phyloP scores from a whole-genome alignment of 2,329 filamentous ascomycete genomes.

The Beauveria varroae region DNA sequence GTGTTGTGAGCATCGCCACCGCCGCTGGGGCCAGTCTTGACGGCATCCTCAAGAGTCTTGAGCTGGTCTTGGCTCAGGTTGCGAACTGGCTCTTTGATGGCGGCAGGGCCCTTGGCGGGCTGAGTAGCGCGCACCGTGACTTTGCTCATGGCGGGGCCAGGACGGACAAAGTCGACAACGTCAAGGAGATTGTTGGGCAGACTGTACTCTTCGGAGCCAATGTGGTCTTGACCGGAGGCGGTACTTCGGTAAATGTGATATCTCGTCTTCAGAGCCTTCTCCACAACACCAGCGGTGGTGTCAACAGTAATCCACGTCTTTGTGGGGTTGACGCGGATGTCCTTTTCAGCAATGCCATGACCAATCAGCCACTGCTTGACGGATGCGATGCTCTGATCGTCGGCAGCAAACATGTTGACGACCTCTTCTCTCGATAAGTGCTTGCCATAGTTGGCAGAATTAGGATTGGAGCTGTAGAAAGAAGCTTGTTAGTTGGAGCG shows the following conservation, averaged over 20 bases:
- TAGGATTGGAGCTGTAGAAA: constrained; percentile 28
- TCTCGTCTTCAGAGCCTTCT: constrained; percentile 43
- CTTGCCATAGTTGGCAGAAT: constrained; percentile 36
- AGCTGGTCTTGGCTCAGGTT: constrained; percentile 18
- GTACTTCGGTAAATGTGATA: constrained; percentile 43
- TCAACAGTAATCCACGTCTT: constrained; percentile 49
- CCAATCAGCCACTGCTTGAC: constrained; percentile 47
- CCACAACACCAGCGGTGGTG: constrained; percentile 45
- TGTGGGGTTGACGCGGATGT: constrained; percentile 42
- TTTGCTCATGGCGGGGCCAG: constrained; percentile 31
- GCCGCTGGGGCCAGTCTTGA: constrained; percentile 1
- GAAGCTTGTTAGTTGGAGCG: not conserved
- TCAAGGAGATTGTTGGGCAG: constrained; percentile 28
- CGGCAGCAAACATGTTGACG: constrained; percentile 34
- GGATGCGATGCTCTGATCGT: constrained; percentile 36
- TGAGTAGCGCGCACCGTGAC: constrained; percentile 1
- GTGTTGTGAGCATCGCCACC: not conserved
- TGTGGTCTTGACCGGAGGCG: constrained; percentile 23
- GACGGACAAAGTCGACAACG: constrained; percentile 35
- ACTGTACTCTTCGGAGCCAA: constrained; percentile 35
- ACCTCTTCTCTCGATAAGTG: constrained; percentile 39
- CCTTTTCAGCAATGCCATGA: constrained; percentile 40
- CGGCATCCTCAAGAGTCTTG: not conserved
- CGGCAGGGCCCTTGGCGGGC: not conserved
- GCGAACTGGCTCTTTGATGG: constrained; percentile 11